Base-by-base conservation (phyloP, 768 basidiomycete species). In the Trametes coccinea region DNA sequence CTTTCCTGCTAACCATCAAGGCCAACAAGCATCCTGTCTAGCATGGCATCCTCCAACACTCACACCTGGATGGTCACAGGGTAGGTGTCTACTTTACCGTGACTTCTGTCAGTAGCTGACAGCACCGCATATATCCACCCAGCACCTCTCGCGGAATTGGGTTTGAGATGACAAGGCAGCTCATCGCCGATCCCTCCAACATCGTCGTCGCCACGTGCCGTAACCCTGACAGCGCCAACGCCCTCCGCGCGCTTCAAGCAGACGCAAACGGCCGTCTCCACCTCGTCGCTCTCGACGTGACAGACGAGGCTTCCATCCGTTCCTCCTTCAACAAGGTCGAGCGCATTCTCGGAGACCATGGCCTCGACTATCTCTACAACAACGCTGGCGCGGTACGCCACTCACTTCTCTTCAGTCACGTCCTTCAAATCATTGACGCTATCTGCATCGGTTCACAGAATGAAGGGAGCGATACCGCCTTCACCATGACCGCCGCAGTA, bases 341-440 rank as follows among this genome's bases (percentile, higher is more conserved):
- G 31, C 64, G 58, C 37, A 52, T 74, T 14, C 57, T 78, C 11
- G 69, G 60, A 4, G 65, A 63, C 29, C 58, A 53, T 14, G 75
- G 76, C 5, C 63, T 79, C 5, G 75, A 78, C 61, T 78, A 76
- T 52, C 66, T 79, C 29, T 61, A 77, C 54, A 79, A 78, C 67
- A 78, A 77, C 43, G 76, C 77, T 8, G 77, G 68, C 1, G 56
- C 74, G 27, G 74, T 74, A 56, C 58, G 75, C 41, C 41, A n/a
- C 41, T n/a, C 14, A 16, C 41, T 43, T 5, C 41, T n/a, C 14
- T 13, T 5, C 8, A 16, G 5, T 14, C 13, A 5, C 41, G 5
- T 43, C 7, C 41, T 8, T 5, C 5, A 5, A n/a, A 8, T 14
- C 13, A 14, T 14, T 43, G 9, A 43, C 41, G 14, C 41, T 43